A percentile compares a stretch with the other conserved stretches of the same genome.
phyloP scores from a whole-genome alignment of 2,329 filamentous ascomycete species.

The Stachybotrys chartarum region DNA sequence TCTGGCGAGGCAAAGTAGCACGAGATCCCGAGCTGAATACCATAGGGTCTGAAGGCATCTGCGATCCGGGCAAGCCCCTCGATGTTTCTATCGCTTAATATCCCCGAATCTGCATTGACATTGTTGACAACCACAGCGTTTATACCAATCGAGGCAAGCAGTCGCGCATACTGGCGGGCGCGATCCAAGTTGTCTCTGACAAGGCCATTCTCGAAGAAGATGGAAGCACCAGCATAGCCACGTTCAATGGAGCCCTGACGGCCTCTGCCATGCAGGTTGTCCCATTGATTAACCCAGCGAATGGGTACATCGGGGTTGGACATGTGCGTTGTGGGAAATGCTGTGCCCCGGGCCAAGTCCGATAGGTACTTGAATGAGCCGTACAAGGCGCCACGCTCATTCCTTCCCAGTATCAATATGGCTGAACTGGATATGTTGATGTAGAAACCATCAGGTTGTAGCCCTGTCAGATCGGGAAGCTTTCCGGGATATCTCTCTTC shows the following conservation, averaged over 20 bases:
- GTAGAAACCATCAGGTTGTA: conserved; percentile 55
- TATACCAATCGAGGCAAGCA: conserved; percentile 58
- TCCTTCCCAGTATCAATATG: conserved; percentile 55
- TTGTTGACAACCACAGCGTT: conserved; percentile 66
- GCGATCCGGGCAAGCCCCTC: conserved; percentile 56
- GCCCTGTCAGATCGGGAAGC: conserved; percentile 23
- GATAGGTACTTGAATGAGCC: conserved; percentile 64
- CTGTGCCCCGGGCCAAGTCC: conserved; percentile 52
- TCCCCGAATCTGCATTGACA: conserved; percentile 58
- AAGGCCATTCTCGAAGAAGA: conserved; percentile 54
- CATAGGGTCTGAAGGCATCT: conserved; percentile 59
- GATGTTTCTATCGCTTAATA: conserved; percentile 50
- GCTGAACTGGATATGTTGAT: conserved; percentile 36
- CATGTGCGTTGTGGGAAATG: conserved; percentile 36
- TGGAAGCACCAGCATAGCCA: conserved; percentile 60
- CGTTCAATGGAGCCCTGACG: conserved; percentile 53
- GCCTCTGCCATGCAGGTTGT: conserved; percentile 49
- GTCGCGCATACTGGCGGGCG: conserved; percentile 54
- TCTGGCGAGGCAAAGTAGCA: conserved; percentile 62
- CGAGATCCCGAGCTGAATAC: conserved; percentile 57
- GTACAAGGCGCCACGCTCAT: conserved; percentile 61
- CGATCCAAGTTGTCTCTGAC: conserved; percentile 54
- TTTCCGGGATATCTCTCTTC: conserved; percentile 25
- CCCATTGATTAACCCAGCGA: conserved; percentile 68
- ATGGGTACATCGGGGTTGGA: conserved; percentile 54